phyloP scores from a whole-genome alignment of 257 asterid species.

The Solanum pimpinellifolium region DNA sequence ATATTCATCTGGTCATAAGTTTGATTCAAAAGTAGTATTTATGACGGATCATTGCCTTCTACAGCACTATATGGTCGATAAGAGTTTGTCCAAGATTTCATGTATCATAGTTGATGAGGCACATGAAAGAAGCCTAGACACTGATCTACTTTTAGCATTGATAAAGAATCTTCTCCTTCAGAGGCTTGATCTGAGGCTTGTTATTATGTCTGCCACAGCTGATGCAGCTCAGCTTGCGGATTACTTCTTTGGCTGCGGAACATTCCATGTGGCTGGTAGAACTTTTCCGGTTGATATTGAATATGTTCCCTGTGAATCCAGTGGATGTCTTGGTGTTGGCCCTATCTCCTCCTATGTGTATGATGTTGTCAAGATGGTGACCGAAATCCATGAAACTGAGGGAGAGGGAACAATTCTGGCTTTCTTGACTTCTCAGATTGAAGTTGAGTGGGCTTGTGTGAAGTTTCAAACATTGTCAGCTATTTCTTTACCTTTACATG shows the following conservation, averaged over 20 bases:
- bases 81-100: conserved; percentile 43
- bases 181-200: conserved; percentile 63
- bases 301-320: conserved; percentile 48
- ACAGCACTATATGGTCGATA: conserved; percentile 73
- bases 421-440: conserved; percentile 77
- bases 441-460: conserved; percentile 76
- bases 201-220: conserved; percentile 95
- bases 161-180: conserved; percentile 53
- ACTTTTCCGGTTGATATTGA: conserved; percentile 68
- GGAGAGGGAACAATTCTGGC: conserved; percentile 78
- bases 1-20: conserved; percentile 42
- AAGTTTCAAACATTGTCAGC: conserved; percentile 36
- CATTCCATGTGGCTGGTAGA: conserved; percentile 62
- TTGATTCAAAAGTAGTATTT: conserved; percentile 47
- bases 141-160: conserved; percentile 83
- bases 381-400: conserved; percentile 43
- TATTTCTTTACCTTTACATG: conserved; percentile 48
- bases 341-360: conserved; percentile 51
- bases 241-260: conserved; percentile 66
- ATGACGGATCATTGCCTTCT: conserved; percentile 84
- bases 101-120: conserved; percentile 94
- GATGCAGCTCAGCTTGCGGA: conserved; percentile 65
- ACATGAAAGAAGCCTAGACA: conserved; percentile 91
- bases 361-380: conserved; percentile 52
- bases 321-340: conserved; percentile 20